Conservation (phyloP, 805 yeast genomes). For the Citeromyces nyonsensis region DNA sequence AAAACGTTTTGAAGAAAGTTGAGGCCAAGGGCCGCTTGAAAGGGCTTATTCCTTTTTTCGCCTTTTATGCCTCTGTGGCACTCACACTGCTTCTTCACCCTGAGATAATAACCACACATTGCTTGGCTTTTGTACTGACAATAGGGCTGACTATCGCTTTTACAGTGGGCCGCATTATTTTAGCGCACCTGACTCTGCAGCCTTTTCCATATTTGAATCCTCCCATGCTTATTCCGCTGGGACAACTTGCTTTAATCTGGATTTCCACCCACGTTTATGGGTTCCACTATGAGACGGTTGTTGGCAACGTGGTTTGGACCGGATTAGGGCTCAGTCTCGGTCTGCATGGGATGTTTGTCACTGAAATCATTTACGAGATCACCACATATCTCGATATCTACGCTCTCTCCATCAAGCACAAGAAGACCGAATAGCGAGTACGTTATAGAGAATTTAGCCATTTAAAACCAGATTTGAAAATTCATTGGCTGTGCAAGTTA, state of each 20-base stretch:
- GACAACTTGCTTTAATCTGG: constrained; percentile 23
- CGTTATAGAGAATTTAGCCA: background rate
- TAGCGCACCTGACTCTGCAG: constrained; percentile 74
- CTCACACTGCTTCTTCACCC: constrained; percentile 25
- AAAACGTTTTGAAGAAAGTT: constrained; percentile 37
- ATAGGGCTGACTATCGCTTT: constrained; percentile 71
- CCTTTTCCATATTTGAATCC: constrained; percentile 59
- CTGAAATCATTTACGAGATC: constrained; percentile 67
- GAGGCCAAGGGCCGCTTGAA: constrained; percentile 22
- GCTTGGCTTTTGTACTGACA: constrained; percentile 46
- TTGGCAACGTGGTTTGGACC: constrained; percentile 40
- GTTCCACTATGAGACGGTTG: constrained; percentile 22
- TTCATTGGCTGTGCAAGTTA: background rate
- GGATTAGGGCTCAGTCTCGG: constrained; percentile 58
- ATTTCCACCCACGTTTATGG: constrained; percentile 19
- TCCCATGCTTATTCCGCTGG: constrained; percentile 50
- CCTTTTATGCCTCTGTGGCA: constrained; percentile 32
- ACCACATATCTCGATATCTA: constrained; percentile 73
- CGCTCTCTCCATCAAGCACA: constrained; percentile 74
- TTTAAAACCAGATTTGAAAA: background rate
- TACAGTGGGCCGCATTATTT: constrained; percentile 80
- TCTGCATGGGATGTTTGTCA: constrained; percentile 55
- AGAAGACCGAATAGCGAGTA: constrained; percentile 23
- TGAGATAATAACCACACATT: constrained; percentile 27
- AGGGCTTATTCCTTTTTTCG: constrained; percentile 57